A percentile compares a stretch with the other conserved stretches of the same genome.
phyloP scores from a whole-genome alignment of 2,329 filamentous ascomycete genomes.

The Calonectria leucothoes region DNA sequence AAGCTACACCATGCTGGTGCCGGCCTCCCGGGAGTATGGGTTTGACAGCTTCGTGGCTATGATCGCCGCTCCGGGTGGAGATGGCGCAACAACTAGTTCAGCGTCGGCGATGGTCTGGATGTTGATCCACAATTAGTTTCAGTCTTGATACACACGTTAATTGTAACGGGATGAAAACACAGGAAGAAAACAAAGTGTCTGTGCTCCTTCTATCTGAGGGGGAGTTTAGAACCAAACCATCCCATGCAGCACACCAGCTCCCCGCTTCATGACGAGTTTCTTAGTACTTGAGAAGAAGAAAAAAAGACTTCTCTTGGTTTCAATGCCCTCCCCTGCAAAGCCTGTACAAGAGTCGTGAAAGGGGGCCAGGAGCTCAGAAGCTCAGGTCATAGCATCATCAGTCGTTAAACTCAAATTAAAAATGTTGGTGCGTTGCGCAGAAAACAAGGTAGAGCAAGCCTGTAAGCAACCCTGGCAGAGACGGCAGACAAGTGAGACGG shows the following conservation, averaged over 20 bases:
- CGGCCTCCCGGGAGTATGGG: conserved; percentile 27
- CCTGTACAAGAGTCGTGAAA: conserved; percentile 1
- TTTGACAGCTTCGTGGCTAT: conserved; percentile 21
- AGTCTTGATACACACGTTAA: conserved; percentile 43
- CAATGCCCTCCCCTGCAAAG: conserved; percentile 17
- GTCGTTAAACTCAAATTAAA: conserved; percentile 32
- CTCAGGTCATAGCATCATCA: conserved; percentile 41
- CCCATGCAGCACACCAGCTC: conserved; percentile 43
- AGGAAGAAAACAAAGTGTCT: conserved; percentile 33
- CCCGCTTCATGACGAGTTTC: conserved; percentile 23
- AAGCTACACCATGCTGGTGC: conserved; percentile 22
- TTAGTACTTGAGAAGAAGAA: conserved; percentile 13
- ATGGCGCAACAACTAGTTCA: conserved; percentile 34
- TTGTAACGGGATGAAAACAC: conserved; percentile 22
- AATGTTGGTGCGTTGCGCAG: conserved; percentile 6
- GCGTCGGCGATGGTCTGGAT: conserved; percentile 56
- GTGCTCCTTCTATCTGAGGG: conserved; percentile 43
- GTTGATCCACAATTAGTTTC: conserved; percentile 55
- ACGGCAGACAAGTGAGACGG: background rate
- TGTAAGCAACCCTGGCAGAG: background rate
- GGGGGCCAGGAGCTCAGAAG: conserved; percentile 27
- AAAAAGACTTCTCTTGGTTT: background rate
- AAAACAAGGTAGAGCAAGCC: background rate
- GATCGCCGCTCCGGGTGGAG: conserved; percentile 22
- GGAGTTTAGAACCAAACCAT: conserved; percentile 33